phyloP scores from a whole-genome alignment of 257 asterid genomes.

The Euphrasia confusa region DNA sequence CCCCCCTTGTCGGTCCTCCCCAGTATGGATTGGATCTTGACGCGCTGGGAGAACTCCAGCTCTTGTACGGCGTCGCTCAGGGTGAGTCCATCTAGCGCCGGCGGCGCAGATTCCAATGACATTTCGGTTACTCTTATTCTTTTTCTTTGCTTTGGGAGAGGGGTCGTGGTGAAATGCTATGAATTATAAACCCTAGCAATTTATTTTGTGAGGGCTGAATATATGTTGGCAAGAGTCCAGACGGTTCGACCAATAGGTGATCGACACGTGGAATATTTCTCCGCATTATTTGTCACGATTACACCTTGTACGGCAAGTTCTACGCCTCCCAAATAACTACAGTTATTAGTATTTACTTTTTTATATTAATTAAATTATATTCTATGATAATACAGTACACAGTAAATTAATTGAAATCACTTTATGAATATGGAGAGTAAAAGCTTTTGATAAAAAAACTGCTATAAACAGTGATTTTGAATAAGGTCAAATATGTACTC shows the following conservation, averaged over 20 bases:
- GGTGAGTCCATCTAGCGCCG: constrained; percentile 44
- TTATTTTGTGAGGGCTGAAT: not conserved
- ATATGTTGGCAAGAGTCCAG: not conserved
- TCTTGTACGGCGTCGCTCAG: constrained; percentile 36
- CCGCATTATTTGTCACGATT: too few species aligned
- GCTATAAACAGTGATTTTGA: too few species aligned
- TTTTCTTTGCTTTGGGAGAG: not conserved
- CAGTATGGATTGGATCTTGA: constrained; percentile 62
- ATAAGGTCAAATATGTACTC: too few species aligned
- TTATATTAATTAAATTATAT: too few species aligned
- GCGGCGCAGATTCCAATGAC: constrained; percentile 32
- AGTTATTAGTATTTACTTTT: too few species aligned
- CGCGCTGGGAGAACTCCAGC: constrained; percentile 79
- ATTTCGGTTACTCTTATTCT: not conserved
- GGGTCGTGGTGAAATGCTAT: not conserved
- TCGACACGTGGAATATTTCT: not conserved
- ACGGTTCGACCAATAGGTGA: not conserved
- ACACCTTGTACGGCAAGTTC: too few species aligned
- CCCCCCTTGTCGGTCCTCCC: constrained; percentile 70
- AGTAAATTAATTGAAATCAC: too few species aligned
- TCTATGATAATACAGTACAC: too few species aligned
- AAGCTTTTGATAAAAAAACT: too few species aligned
- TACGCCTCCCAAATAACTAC: too few species aligned
- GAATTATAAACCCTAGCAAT: not conserved
- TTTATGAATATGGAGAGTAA: too few species aligned